Evolutionary conservation across 2,329 filamentous ascomycete genomes (phyloP), one percentile per base, ranked within the genome.

Genomic region (Xylaria sp.): DNA sequence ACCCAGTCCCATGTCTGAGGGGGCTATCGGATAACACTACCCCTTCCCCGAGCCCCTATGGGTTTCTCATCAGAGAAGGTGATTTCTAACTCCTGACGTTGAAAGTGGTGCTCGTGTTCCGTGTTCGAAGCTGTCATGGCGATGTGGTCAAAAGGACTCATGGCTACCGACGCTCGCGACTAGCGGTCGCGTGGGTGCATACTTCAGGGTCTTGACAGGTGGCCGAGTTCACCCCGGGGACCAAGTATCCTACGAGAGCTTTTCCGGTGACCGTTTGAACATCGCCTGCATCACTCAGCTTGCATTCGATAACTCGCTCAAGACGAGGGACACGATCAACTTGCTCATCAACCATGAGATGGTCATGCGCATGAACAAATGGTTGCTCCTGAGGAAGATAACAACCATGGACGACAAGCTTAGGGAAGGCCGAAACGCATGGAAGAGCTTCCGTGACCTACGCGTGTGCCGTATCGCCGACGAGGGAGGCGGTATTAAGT

Each of bases 101-200:
- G 2, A 45, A 62, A 64, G 72, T 54, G 73, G 73, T 9, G 67
- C 71, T 8, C 70, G 73, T 12, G 65, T 75, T 24, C 73, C 72
- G 1, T 75, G 73, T 53, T 54, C 63, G n/a, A 75, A 75, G 51
- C 57, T 76, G 9, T 63, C 73, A 2, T 76, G 74, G 73, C 61
- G 73, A 30, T 75, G 74, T 60, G 70, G 70, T 5, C 73, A 76
- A 61, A 74, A 71, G 47, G 68, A 74, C 32, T 39, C 64, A 27
- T 75, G 73, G 74, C 72, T 75, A 3, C 48, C 68, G 14, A 39
- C 70, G 8, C 68, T 76, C 39, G 73, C 72, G 11, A 67, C 60
- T 6, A 70, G 68, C 30, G 72, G 74, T 1, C 70, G 71, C 17
- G 65, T 73, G 8, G 74, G 74, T 0, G 66, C 72, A 17, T 75